Conservation (phyloP, 306 rosid genomes). For the Medicago truncatula region DNA sequence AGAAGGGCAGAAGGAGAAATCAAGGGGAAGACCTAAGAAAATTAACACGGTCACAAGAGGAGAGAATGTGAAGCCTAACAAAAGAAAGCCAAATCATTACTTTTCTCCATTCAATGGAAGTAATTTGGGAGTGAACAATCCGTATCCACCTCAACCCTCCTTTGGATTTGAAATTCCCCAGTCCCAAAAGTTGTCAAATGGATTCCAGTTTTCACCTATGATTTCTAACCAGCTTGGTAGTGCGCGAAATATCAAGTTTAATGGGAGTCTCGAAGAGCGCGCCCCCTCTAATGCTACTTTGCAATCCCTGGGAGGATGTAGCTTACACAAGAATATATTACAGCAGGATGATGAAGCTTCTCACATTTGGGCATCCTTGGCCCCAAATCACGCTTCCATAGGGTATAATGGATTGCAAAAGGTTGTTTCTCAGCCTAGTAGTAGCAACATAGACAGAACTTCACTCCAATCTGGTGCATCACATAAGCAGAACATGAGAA, state of each 20-base stretch:
- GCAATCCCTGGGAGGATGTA: constrained; percentile 64
- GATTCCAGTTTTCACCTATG: constrained; percentile 60
- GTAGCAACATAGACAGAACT: constrained; percentile 47
- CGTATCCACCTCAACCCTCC: constrained; percentile 55
- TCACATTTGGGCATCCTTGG: constrained; percentile 65
- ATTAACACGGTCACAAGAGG: constrained; percentile 44
- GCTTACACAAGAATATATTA: constrained; percentile 57
- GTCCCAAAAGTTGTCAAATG: constrained; percentile 62
- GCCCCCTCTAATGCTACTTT: constrained; percentile 54
- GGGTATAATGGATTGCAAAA: constrained; percentile 59
- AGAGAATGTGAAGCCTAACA: constrained; percentile 58
- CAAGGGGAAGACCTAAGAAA: constrained; percentile 55
- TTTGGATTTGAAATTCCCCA: constrained; percentile 56
- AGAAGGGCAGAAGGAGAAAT: constrained; percentile 57
- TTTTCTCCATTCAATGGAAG: constrained; percentile 53
- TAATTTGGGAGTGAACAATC: constrained; percentile 46
- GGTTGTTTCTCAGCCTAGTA: constrained; percentile 60
- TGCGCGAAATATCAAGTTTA: constrained; percentile 60
- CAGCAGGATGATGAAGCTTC: constrained; percentile 65
- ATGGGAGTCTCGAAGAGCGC: constrained; percentile 54
- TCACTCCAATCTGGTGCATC: constrained; percentile 51
- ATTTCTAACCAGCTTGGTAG: constrained; percentile 58
- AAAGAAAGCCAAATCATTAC: constrained; percentile 58
- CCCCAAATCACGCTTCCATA: constrained; percentile 50
- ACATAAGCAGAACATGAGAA: constrained; percentile 58